A percentile compares a stretch with the other conserved stretches of the same genome.
These are phyloP conservation scores for Rhipidocladum racemiflorum DNA, from an alignment of 176 grass and related monocot genomes.

Conservation along the genomic window DNA sequence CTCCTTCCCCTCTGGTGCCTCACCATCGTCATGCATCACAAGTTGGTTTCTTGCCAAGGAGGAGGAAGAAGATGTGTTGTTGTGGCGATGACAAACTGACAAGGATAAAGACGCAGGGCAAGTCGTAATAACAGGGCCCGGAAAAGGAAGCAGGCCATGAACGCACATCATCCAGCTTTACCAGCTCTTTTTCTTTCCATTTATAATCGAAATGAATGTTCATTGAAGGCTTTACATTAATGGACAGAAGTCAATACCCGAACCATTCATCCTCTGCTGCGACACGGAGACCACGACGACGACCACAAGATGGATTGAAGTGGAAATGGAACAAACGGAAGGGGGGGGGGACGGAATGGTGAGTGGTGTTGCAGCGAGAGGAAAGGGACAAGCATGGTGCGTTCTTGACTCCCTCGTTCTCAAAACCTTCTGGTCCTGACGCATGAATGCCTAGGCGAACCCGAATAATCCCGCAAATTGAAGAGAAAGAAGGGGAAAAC, in stretches of 20 bases:
- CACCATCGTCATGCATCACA: not conserved
- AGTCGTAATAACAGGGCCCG: not conserved
- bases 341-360: not conserved
- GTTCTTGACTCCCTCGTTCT: constrained; percentile 96
- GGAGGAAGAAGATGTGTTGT: not conserved
- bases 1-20: no score
- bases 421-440: constrained; percentile 24
- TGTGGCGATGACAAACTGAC: not conserved
- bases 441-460: constrained; percentile 31
- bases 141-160: constrained; percentile 15
- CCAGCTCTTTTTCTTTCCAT: constrained; percentile 40
- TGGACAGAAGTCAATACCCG: constrained; percentile 94
- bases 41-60: not conserved
- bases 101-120: not conserved
- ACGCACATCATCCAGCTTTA: constrained; percentile 30
- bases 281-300: not conserved
- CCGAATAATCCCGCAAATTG: constrained; percentile 10
- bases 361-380: constrained; percentile 42
- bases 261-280: constrained; percentile 85
- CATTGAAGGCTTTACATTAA: constrained; percentile 73
- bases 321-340: not conserved
- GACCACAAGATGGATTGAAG: not conserved
- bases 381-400: constrained; percentile 84
- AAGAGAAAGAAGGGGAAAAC: not conserved
- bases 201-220: constrained; percentile 67